Base-by-base conservation (phyloP, 1,284 basidiomycete species). In the Wolfiporia cocos region DNA sequence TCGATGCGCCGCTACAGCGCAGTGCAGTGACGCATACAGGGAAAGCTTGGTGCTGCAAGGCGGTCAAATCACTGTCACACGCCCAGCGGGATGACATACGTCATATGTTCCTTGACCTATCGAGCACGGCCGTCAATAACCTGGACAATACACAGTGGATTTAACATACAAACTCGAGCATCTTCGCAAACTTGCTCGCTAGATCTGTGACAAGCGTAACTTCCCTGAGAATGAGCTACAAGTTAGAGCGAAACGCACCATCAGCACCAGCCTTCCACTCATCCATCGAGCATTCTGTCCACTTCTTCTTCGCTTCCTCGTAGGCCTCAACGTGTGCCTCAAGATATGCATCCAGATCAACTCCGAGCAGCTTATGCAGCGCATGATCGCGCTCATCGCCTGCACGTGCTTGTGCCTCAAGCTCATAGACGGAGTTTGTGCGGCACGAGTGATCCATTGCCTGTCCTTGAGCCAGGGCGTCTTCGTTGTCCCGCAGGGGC, bases 41-140 rank as follows among this genome's bases (percentile, higher is more conserved):
- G 49, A 15, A 15, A 59, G 51, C 39, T 62, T 59, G 23, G 52
- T 28, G 12, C 59, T 59, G 36, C 4, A 19, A 19, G n/a, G 5
- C n/a, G 10, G 18, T 17, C 22, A 4, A 12, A 21, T 40, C 19
- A 22, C 22, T 1, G 24, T 1, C 31, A 39, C 19, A 5, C 19
- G 9, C 7, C 14, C 20, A 24, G 18, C 4, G 20, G 14, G 18
- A 19, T 5, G 24, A 46, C 54, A 41, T 47, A 59, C 59, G 42
- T 54, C 57, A 62, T 59, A 37, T 59, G 56, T 14, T 57, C 58
- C 28, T 62, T 62, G 22, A 62, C 59, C 59, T 62, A 33, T 1
- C n/a, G 7, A 14, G n/a, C 2, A 10, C 14, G 19, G 21, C 21
- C 14, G 34, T 43, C 18, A 34, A 30, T 1, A 11, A n/a, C n/a